Evolutionary conservation across 192 early-diverging fungal genomes (phyloP), one percentile per base, ranked within the genome.

Genomic region (Rhizoclosmatium sp.): DNA sequence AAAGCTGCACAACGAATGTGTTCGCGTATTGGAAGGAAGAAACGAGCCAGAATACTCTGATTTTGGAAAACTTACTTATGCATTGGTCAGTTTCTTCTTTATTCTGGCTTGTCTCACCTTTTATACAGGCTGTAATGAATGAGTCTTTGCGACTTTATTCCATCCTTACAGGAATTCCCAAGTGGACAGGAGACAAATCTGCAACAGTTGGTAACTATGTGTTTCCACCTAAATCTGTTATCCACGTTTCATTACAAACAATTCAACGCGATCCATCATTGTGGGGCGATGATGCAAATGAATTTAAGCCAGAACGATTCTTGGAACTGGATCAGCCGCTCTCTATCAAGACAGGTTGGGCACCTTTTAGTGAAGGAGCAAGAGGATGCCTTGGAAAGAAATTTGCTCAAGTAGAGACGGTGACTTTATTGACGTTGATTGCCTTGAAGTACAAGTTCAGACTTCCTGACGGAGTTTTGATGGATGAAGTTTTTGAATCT

Each of bases 1-100:
- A 40, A 31, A 70, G 5, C 51, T 91, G 44, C 80, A 83, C 64
- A 65, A 83, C 5, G 84, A 90, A 71, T 78, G 86, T 0, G 3
- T 58, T 1, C 3, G 23, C 3, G 76, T 78, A 1, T 46, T 80
- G 10, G 75, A 65, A 23, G 45, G 54, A 31, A 31, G 31, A 19
- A 58, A 23, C 5, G 49, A 46, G 7, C 64, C 79, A 10, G 59
- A 71, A 54, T 81, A 78, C 65, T 66, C 80, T 48, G 56, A 82
- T 23, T 7, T 79, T 46, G 12, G 46, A 5, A 62, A 75, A n/a
- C 71, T 85, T 31, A 31, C 31, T 31, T 31, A 31, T 0, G 31
- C 31, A 31, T 31, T 31, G 31, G 31, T 31, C 31, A 31, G 31
- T 31, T 31, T 31, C 31, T 31, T 31, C 31, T 31, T 31, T 31